Conservation (phyloP, 139 green algal species). For the Nannochloris sp. region DNA sequence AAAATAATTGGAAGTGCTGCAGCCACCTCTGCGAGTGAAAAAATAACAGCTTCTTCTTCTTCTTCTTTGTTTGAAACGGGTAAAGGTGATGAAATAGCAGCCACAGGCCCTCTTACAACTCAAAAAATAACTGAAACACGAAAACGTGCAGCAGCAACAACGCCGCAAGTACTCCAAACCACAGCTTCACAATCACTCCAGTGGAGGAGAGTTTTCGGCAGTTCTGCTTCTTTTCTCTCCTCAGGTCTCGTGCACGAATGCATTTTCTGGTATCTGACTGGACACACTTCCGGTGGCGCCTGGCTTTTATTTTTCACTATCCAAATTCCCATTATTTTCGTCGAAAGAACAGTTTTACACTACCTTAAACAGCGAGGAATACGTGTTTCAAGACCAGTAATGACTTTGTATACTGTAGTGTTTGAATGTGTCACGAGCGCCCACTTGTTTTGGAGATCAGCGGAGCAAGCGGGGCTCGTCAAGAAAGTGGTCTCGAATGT, state of each 20-base stretch:
- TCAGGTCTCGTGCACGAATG: slow-evolving; percentile 5
- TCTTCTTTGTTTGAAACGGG: no score
- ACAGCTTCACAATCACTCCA: not conserved
- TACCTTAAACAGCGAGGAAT: slow-evolving; percentile 2
- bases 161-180: not conserved
- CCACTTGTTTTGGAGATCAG: slow-evolving; percentile 7
- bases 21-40: no score
- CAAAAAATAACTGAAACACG: not conserved
- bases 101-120: no score
- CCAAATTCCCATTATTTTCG: not conserved
- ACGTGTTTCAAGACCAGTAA: slow-evolving; percentile 6
- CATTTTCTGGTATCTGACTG: slow-evolving; percentile 25
- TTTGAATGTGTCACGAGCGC: not conserved
- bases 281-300: slow-evolving; percentile 2
- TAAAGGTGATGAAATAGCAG: no score
- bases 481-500: not conserved
- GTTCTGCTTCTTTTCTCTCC: not conserved
- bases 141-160: not conserved
- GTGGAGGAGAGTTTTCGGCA: not conserved
- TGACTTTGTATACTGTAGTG: not conserved
- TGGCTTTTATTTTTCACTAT: slow-evolving; percentile 22
- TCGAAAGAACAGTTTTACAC: slow-evolving; percentile 1
- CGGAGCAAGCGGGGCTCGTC: not conserved
- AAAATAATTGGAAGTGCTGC: not conserved
- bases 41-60: no score